Evolutionary conservation across 192 early-diverging fungal genomes (phyloP).

Genomic region (Linnemannia elongata): DNA sequence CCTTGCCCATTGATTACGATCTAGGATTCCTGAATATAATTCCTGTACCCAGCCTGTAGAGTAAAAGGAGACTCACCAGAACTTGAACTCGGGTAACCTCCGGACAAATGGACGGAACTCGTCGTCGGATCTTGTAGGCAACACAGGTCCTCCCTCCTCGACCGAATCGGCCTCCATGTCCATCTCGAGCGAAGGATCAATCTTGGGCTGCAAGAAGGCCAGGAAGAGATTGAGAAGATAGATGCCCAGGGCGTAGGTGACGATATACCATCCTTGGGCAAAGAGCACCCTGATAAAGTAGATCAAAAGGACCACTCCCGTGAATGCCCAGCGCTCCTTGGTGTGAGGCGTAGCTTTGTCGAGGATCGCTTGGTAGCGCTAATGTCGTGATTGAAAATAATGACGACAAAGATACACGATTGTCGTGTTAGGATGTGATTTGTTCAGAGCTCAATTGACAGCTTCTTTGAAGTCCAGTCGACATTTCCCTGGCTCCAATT

Average conservation of each 20-base stretch:
- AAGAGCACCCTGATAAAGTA: constrained; percentile 85
- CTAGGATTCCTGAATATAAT: background rate
- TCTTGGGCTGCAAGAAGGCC: constrained; percentile 97
- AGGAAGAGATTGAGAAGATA: constrained; percentile 96
- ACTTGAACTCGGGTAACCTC: constrained; percentile 98
- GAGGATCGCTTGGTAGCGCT: constrained; percentile 86
- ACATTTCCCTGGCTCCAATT: too few relatives aligned
- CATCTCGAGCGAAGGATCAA: constrained; percentile 90
- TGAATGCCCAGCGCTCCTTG: constrained; percentile 83
- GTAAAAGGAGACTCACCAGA: constrained; percentile 78
- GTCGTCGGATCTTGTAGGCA: constrained; percentile 92
- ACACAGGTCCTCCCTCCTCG: constrained; percentile 73
- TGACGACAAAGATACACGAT: background rate
- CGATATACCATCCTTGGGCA: constrained; percentile 95
- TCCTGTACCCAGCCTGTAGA: background rate
- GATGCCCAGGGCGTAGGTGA: constrained; percentile 93
- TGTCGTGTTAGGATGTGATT: background rate
- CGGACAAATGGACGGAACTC: constrained; percentile 99
- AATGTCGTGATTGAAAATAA: background rate
- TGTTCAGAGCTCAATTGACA: background rate
- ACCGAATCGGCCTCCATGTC: constrained; percentile 75
- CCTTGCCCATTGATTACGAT: background rate
- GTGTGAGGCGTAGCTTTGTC: constrained; percentile 88
- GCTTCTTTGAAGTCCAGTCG: too few relatives aligned
- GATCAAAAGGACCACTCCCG: constrained; percentile 69